Evolutionary conservation across 2,329 filamentous ascomycete species (phyloP).

Genomic region (Fusarium sp.): DNA sequence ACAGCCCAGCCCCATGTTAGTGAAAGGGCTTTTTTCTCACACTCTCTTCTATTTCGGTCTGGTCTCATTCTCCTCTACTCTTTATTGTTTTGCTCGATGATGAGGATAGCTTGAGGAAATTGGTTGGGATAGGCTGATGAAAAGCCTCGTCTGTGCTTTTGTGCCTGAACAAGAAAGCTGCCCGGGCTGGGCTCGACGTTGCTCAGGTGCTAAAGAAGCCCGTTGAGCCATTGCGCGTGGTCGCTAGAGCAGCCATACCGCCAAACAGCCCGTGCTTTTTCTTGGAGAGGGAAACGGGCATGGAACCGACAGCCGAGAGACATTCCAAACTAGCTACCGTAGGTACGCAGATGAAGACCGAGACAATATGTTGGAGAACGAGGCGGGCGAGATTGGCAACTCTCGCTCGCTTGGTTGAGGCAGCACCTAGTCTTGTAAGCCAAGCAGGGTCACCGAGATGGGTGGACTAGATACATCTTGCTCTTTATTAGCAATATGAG

Average conservation of each 20-base stretch:
- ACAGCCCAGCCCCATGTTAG: conserved; percentile 10
- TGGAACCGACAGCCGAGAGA: conserved; percentile 2
- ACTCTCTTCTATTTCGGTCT: not conserved
- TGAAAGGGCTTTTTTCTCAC: conserved; percentile 2
- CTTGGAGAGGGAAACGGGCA: not conserved
- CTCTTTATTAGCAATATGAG: too few species aligned
- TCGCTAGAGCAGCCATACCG: not conserved
- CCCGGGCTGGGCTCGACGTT: not conserved
- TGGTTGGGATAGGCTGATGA: not conserved
- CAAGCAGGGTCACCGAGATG: conserved; percentile 4
- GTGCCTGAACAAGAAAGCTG: not conserved
- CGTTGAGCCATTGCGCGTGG: not conserved
- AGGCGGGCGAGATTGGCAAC: conserved; percentile 29
- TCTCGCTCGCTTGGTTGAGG: conserved; percentile 1
- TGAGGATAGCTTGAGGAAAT: not conserved
- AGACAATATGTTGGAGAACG: conserved; percentile 3
- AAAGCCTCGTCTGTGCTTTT: conserved; percentile 4
- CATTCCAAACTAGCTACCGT: not conserved
- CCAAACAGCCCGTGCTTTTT: conserved; percentile 1
- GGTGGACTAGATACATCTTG: not conserved
- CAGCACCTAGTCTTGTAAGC: conserved; percentile 3
- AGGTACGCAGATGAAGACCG: not conserved
- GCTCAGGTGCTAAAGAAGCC: conserved; percentile 4
- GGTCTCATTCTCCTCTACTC: not conserved
- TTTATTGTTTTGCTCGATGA: not conserved